Base-by-base conservation (phyloP, 164 flowering plant genomes). In the Saururus chinensis region DNA sequence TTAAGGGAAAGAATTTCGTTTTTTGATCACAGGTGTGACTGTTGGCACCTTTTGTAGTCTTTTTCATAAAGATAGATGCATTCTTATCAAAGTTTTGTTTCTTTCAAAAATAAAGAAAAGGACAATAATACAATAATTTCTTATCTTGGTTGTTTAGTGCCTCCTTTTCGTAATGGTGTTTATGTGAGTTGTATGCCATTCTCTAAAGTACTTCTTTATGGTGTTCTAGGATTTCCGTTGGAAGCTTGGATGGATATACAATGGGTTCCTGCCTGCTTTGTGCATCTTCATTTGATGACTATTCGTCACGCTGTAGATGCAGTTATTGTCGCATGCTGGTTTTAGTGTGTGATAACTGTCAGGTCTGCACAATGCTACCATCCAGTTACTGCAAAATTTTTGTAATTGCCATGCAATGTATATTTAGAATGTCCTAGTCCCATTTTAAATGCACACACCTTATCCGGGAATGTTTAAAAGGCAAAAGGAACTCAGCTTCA, bases 1-100 rank as follows among this genome's bases (percentile, higher is more conserved):
- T 89, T 72, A 81, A 78, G 68, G 96, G 98, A 73, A 89, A 92
- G 81, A 92, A 92, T 73, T 92, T 92, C 81, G 98, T n/a, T 92
- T 66, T 92, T 88, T 77, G 98, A 92, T 75, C 96, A 83, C 72
- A 77, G 98, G 98, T 92, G 76, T 66, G 74, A 56, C 53, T 56
- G 19, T 55, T 40, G 26, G 30, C 55, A 53, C 48, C 37, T 45
- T 22, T 52, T 42, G n/a, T 54, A 53, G 21, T 63, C 40, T 40
- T 53, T 25, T 53, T 54, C n/a, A n/a, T n/a, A n/a, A n/a, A n/a
- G n/a, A n/a, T n/a, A n/a, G n/a, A n/a, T n/a, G n/a, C n/a, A n/a
- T n/a, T n/a, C n/a, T n/a, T n/a, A n/a, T n/a, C n/a, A n/a, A n/a
- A n/a, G n/a, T n/a, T n/a, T n/a, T n/a, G n/a, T n/a, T n/a, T n/a